Conservation (phyloP, 2,329 filamentous ascomycete genomes). For the Diaporthe humulicola region DNA sequence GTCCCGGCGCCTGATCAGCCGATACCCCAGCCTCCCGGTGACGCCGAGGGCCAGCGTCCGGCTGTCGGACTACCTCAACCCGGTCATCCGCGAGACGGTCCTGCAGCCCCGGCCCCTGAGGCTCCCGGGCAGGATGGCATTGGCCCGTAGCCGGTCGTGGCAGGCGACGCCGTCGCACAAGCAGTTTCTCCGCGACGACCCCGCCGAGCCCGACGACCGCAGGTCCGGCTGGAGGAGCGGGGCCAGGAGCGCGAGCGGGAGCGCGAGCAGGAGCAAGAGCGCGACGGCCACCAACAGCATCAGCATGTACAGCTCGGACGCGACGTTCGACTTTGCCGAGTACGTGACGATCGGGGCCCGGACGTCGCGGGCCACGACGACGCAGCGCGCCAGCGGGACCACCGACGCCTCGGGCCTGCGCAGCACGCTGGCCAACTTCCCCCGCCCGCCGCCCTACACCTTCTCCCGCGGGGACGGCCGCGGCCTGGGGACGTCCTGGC, state of each 20-base stretch:
- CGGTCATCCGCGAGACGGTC: background rate
- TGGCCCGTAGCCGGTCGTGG: background rate
- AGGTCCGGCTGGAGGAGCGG: background rate
- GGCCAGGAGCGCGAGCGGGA: background rate
- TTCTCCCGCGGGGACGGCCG: background rate
- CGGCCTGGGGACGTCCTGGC: background rate
- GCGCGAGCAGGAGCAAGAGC: background rate
- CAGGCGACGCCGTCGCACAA: background rate
- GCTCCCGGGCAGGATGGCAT: background rate
- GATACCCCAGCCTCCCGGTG: background rate
- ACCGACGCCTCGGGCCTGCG: slow-evolving; percentile 26
- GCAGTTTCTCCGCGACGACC: background rate
- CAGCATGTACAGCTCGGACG: slow-evolving; percentile 10
- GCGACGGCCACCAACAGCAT: background rate
- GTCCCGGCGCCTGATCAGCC: background rate
- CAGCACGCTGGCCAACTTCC: slow-evolving; percentile 7
- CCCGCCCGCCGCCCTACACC: background rate
- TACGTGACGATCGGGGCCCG: background rate
- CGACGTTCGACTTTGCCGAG: background rate
- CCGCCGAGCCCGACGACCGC: background rate
- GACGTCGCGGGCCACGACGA: slow-evolving; percentile 38
- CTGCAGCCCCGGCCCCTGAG: slow-evolving; percentile 1
- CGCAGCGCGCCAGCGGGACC: slow-evolving; percentile 41
- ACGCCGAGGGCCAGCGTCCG: background rate
- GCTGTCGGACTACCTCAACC: slow-evolving; percentile 15